phyloP scores from a whole-genome alignment of 306 rosid species.

The Rosa persica region DNA sequence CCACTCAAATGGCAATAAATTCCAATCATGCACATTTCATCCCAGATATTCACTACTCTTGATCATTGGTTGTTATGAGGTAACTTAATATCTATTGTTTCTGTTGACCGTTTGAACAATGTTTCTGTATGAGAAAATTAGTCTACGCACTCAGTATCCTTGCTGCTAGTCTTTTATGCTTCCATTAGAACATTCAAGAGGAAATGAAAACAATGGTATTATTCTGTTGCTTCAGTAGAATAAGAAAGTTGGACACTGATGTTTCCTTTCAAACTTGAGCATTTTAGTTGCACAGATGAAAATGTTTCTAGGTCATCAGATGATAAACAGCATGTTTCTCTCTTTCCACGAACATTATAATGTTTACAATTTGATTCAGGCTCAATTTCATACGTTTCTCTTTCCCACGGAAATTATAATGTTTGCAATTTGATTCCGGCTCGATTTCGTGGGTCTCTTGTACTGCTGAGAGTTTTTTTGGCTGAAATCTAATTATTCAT shows the following conservation, averaged over 20 bases:
- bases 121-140: not conserved
- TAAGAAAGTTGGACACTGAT: not conserved
- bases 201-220: not conserved
- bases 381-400: not conserved
- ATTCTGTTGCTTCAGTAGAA: not conserved
- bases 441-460: not conserved
- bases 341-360: not conserved
- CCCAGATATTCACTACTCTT: constrained; percentile 42
- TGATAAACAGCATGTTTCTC: not conserved
- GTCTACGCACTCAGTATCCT: not conserved
- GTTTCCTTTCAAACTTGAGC: not conserved
- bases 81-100: constrained; percentile 8
- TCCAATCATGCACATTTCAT: constrained; percentile 65
- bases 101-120: not conserved
- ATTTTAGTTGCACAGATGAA: not conserved
- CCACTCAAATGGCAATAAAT: constrained; percentile 48
- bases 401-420: not conserved
- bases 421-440: not conserved
- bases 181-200: not conserved
- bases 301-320: not conserved
- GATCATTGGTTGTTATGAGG: constrained; percentile 63
- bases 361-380: not conserved
- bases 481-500: not conserved
- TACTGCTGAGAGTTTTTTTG: not conserved
- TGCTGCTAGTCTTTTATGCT: not conserved